These are phyloP conservation scores for Amanita pseudoporphyria DNA, from an alignment of 768 basidiomycete species.

Conservation along the genomic window DNA sequence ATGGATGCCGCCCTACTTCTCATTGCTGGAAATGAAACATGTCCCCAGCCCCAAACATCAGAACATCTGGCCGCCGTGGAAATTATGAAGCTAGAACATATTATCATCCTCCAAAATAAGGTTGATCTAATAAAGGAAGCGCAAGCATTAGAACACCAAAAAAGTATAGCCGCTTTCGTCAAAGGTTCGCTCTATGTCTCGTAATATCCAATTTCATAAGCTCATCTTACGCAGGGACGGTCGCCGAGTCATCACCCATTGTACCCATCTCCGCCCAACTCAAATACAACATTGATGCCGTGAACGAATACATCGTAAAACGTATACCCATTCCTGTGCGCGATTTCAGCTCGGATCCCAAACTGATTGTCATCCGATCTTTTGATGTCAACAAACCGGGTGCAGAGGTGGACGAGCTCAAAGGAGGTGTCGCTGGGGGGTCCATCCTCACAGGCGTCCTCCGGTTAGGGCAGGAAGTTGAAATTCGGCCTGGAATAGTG, in stretches of 20 bases:
- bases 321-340: conserved; percentile 94
- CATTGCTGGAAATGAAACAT: too few species aligned
- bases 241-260: conserved; percentile 95
- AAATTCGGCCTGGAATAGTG: conserved; percentile 97
- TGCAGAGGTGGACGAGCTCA: too few species aligned
- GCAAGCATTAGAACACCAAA: conserved; percentile 91
- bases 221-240: too few species aligned
- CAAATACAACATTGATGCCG: conserved; percentile 98
- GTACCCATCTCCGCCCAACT: conserved; percentile 98
- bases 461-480: conserved; percentile 90
- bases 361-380: conserved; percentile 95
- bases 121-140: conserved; percentile 93
- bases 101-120: too few species aligned
- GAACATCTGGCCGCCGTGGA: conserved; percentile 98
- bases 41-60: too few species aligned
- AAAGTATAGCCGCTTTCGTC: conserved; percentile 91
- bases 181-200: conserved; percentile 63
- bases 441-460: too few species aligned
- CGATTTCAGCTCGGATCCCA: conserved; percentile 86
- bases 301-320: conserved; percentile 97
- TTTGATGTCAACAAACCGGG: conserved; percentile 99
- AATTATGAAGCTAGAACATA: too few species aligned
- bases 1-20: too few species aligned
- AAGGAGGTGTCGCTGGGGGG: too few species aligned
- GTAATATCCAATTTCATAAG: too few species aligned